Evolutionary conservation across 2,329 filamentous ascomycete species (phyloP), one percentile per base, ranked within the genome.

Genomic region (Clarireedia monteithiana): DNA sequence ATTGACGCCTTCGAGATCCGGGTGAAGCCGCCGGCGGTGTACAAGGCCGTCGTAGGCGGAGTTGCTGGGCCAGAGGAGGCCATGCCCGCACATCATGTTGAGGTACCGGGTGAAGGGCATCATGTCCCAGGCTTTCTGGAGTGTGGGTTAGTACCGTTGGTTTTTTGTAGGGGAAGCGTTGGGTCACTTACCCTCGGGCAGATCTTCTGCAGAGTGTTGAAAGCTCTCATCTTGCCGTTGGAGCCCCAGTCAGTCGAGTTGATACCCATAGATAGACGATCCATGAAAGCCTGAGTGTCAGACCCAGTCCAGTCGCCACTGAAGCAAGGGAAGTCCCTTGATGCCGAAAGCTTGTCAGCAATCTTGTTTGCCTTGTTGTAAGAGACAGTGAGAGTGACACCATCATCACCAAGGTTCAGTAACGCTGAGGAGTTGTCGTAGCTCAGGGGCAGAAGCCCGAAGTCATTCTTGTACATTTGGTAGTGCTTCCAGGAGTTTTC

Each of bases 1-100:
- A 12, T 45, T 20, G 42, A 45, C 20, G 20, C 20, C 20, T 20
- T 45, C 20, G 10, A 5, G 6, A 3, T 45, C 42, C 20, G 42
- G 42, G 10, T 45, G 42, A 4, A 45, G 42, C 3, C 9, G 42
- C 2, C 26, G 46, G 2, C 36, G 30, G 5, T 48, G 44, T 9
- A 48, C 15, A 1, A 50, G 36, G 12, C 36, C n/a, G 1, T 42
- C 23, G 26, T 1, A 3, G 3, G 2, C 2, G 6, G 23, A 17
- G 5, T 9, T 44, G 20, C 27, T 17, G 6, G 52, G 52, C 26
- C 46, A 55, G 4, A 9, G 2, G 17, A 55, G 52, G 0, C 15
- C 23, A 14, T 44, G 52, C n/a, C 52, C 52, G 2, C 52, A 55
- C 4, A 50, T 26, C 4, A 55, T 17, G 26, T 55, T 55, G 5